Conservation (phyloP, 2,329 filamentous ascomycete species). For the Fusarium sp. region DNA sequence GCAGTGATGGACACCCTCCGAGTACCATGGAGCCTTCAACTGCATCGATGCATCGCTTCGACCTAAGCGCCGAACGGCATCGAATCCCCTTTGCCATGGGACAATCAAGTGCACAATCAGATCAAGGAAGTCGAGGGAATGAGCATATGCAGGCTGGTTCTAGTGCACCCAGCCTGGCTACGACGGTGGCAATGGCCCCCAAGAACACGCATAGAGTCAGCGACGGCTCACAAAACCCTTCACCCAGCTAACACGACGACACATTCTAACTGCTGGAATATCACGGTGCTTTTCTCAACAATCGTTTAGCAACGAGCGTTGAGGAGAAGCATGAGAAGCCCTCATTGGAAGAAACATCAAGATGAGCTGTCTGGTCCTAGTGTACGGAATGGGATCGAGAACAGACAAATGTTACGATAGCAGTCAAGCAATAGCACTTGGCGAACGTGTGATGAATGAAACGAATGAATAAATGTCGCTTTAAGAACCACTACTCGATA, state of each 20-base stretch:
- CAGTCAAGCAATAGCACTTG: background rate
- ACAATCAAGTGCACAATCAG: conserved; percentile 12
- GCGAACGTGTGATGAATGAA: conserved; percentile 7
- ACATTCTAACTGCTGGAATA: background rate
- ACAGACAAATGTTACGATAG: background rate
- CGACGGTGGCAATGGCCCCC: conserved; percentile 15
- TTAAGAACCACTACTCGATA: background rate
- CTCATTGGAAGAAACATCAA: background rate
- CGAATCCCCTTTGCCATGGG: conserved; percentile 30
- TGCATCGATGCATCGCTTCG: conserved; percentile 37
- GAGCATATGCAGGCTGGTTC: conserved; percentile 22
- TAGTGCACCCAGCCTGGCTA: conserved; percentile 8
- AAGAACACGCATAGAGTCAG: conserved; percentile 29
- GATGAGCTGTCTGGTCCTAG: background rate
- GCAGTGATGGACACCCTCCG: conserved; percentile 34
- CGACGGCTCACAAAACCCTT: conserved; percentile 35
- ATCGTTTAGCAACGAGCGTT: background rate
- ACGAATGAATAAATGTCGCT: conserved; percentile 15
- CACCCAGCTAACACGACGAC: conserved; percentile 31
- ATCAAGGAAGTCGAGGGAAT: conserved; percentile 21
- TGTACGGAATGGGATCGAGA: background rate
- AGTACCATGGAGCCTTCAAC: conserved; percentile 37
- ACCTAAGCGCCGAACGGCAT: conserved; percentile 37
- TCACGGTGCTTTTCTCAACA: background rate
- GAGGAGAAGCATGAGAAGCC: background rate